Base-by-base conservation (phyloP, 768 basidiomycete genomes). In the Serendipita vermifera region DNA sequence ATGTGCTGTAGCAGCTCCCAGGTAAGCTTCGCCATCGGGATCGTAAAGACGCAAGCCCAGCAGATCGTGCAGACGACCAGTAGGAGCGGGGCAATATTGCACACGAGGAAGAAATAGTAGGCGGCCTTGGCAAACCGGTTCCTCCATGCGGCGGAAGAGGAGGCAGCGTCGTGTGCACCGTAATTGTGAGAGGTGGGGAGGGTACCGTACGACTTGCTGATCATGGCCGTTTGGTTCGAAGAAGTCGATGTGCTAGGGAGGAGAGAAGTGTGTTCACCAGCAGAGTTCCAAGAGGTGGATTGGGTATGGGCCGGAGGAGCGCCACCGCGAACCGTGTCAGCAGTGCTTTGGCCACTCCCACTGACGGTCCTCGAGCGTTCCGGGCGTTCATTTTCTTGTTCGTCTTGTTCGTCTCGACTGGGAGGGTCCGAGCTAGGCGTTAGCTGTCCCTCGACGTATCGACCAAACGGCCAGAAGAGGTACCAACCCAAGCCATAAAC, bases 11-110 rank as follows among this genome's bases (percentile, higher is more conserved):
- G 76, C 39, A 99, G 77, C n/a, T 81, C 88, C 94, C 94, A 98
- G 62, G 83, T 89, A 53, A 99, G 77, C 67, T 86, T 94, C 31
- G 93, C 96, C 96, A 99, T 99, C 3, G 96, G 96, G 61, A 99
- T 87, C 57, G 93, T 87, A 66, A 99, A 76, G 59, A 99, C 82
- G 59, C 91, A 75, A n/a, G 77, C 91, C 92, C 93, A 99, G 71
- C 96, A 98, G 54, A 90, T 71, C 60, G 88, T 64, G 68, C 91
- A 96, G 27, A 90, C 88, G 59, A 86, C 56, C 55, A 96, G 76
- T 77, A 98, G 83, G 59, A 90, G 71, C 4, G 96, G 96, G 0
- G 90, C 86, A 63, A 99, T 84, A 65, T 96, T 72, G 59, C 74
- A 71, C 60, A 80, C 68, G 67, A 97, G 79, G 5, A 76, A 69